Evolutionary conservation across 768 basidiomycete species (phyloP), one percentile per base, ranked within the genome.

Genomic region (Leccinum pellstonianum): DNA sequence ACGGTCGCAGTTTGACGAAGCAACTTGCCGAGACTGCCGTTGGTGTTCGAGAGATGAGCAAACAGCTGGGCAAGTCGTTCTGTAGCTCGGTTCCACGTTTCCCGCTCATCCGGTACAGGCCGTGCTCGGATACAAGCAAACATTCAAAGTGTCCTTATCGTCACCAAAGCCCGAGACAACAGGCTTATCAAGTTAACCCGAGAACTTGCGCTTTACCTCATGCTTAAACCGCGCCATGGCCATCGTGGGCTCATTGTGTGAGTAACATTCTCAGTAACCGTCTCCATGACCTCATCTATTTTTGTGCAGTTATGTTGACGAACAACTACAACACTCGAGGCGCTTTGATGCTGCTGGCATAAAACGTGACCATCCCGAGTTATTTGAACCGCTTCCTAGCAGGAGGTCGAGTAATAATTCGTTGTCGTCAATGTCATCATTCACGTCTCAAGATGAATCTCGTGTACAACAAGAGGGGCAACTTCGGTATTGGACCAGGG

Each of bases 111-210:
- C 23, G 38, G n/a, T 25, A 50, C 68, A 98, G 95, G 96, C 55
- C 90, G 96, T 57, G 94, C 96, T 4, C 84, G 93, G 33, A 92
- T 98, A 58, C 86, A 86, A 53, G 90, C 93, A 15, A 90, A 91
- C 68, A 94, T 98, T 58, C 94, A 98, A 73, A 93, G 84, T 60
- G 82, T 99, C 63, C 82, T 99, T 59, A 93, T 99, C 72, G 87
- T 99, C 65, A 99, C 97, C 49, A 99, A 99, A 75, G 97, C 97
- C 41, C 82, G 95, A 54, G 97, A 99, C 78, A 99, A 98, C 72
- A 82, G 93, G 55, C 85, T 99, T 54, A 98, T 98, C 79, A 88
- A 90, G 70, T 83, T 99, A 51, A 99, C 97, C 0, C 84, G 95
- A 52, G 88, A 98, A 71, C 83, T 99, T 35, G 95, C 97, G 0